phyloP scores from a whole-genome alignment of 208 protist genomes.

The Trichomonas vaginalis region DNA sequence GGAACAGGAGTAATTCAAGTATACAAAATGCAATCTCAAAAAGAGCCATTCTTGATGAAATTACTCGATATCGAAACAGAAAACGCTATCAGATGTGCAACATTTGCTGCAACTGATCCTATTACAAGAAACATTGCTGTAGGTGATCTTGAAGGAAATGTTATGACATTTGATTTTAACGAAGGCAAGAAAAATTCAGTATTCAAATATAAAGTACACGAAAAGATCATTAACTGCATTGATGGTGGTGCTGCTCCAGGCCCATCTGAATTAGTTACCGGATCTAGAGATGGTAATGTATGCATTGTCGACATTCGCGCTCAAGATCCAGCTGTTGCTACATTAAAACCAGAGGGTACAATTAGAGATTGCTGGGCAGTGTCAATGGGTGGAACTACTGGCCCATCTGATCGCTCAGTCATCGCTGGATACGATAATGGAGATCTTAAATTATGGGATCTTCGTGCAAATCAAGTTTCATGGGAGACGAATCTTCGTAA shows the following conservation, averaged over 20 bases:
- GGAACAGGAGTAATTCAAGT: slow-evolving; percentile 32
- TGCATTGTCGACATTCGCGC: slow-evolving; percentile 33
- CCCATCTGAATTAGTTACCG: slow-evolving; percentile 36
- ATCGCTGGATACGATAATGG: slow-evolving; percentile 42
- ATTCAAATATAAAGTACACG: slow-evolving; percentile 24
- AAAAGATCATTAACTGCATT: slow-evolving; percentile 36
- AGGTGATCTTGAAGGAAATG: slow-evolving; percentile 30
- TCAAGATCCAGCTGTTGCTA: slow-evolving; percentile 20
- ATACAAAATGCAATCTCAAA: slow-evolving; percentile 25
- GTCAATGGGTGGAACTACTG: slow-evolving; percentile 34
- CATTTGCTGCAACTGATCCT: slow-evolving; percentile 30
- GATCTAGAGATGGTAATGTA: slow-evolving; percentile 32
- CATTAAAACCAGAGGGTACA: slow-evolving; percentile 21
- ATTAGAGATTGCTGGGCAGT: slow-evolving; percentile 38
- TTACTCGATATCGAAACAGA: slow-evolving; percentile 23
- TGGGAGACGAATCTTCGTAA: slow-evolving; percentile 37
- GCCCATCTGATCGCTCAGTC: slow-evolving; percentile 27
- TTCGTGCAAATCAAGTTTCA: slow-evolving; percentile 26
- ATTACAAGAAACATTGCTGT: slow-evolving; percentile 27
- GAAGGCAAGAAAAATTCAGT: slow-evolving; percentile 19
- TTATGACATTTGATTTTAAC: slow-evolving; percentile 29
- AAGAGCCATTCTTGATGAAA: not conserved
- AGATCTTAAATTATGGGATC: slow-evolving; percentile 43
- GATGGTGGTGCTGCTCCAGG: slow-evolving; percentile 35
- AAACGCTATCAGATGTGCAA: slow-evolving; percentile 31